phyloP scores from a whole-genome alignment of 495 filamentous ascomycete species.

The Daldinia vernicosa region DNA sequence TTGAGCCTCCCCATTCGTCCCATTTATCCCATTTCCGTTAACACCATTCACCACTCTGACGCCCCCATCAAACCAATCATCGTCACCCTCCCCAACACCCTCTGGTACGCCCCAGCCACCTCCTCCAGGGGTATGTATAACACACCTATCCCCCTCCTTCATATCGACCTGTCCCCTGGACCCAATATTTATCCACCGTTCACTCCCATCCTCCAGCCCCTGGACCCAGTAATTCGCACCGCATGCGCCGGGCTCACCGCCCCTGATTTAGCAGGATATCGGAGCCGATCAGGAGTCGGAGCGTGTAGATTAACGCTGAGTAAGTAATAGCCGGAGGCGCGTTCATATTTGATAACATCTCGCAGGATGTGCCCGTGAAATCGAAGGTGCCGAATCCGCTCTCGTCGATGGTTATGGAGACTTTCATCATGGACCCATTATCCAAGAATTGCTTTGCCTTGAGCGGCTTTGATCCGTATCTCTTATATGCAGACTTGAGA shows the following conservation, averaged over 20 bases:
- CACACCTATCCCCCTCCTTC: constrained; percentile 84
- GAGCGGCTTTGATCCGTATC: constrained; percentile 75
- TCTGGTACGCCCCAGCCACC: constrained; percentile 70
- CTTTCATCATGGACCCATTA: constrained; percentile 61
- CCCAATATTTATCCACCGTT: constrained; percentile 81
- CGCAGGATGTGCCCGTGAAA: constrained; percentile 84
- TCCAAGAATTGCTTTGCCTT: constrained; percentile 83
- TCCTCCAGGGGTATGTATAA: constrained; percentile 74
- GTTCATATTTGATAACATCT: constrained; percentile 96
- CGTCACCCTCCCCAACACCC: constrained; percentile 5
- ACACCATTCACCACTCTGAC: constrained; percentile 6
- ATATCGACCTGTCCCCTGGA: constrained; percentile 93
- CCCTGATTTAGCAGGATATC: constrained; percentile 98
- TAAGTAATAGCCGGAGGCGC: constrained; percentile 94
- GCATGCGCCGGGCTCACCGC: constrained; percentile 80
- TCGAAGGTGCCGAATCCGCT: constrained; percentile 34
- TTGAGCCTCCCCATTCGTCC: constrained; percentile 17
- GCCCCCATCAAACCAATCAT: not conserved
- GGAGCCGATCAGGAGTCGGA: constrained; percentile 87
- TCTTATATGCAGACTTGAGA: constrained; percentile 76
- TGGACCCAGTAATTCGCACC: constrained; percentile 87
- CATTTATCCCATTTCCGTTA: constrained; percentile 13
- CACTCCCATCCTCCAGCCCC: constrained; percentile 48
- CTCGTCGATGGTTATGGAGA: constrained; percentile 34
- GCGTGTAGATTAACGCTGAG: constrained; percentile 94